Base-by-base conservation (phyloP, 2,329 filamentous ascomycete species). In the Anthostomella pinea region DNA sequence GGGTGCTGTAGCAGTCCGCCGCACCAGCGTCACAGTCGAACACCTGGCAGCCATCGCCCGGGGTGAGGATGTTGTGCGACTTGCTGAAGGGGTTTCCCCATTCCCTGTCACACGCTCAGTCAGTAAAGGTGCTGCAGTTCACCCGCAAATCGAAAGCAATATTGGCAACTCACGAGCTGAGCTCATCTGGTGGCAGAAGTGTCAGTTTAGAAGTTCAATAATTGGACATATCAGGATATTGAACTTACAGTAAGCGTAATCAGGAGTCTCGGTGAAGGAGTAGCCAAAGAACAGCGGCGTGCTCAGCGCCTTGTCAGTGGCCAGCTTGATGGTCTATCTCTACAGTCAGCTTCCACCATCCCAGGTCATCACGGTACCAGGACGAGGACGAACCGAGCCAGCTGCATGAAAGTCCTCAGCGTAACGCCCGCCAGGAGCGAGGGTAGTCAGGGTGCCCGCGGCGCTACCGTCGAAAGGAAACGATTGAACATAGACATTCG, bases 221-320 rank as follows among this genome's bases (percentile, higher is more conserved):
- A n/a, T n/a, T n/a, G n/a, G n/a, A n/a, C n/a, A n/a, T n/a, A n/a
- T n/a, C n/a, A n/a, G n/a, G n/a, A n/a, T n/a, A n/a, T n/a, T n/a
- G n/a, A n/a, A 54, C 63, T 54, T 43, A 66, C 63, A 69, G 54
- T 67, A 68, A 34, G 58, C 60, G 23, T 62, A 59, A 52, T 65
- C 43, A 5, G 61, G 59, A 46, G 56, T 58, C 2, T 39, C 33
- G 30, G 48, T 48, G 43, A 65, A 67, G 1, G 64, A 67, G 51
- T 68, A 68, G 30, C 65, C 65, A 40, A 68, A 62, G 56, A 67
- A 67, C 5, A 69, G 58, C 2, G 64, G 65, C 16, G 30, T 46
- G 32, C 42, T 44, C 6, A 69, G 57, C 15, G 57, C 61, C 53
- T 55, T 63, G 44, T 53, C 60, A 24, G 49, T 65, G 21, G 60